These are phyloP conservation scores for Kitagawia praeruptora DNA, from an alignment of 129 eudicot species.

Conservation along the genomic window DNA sequence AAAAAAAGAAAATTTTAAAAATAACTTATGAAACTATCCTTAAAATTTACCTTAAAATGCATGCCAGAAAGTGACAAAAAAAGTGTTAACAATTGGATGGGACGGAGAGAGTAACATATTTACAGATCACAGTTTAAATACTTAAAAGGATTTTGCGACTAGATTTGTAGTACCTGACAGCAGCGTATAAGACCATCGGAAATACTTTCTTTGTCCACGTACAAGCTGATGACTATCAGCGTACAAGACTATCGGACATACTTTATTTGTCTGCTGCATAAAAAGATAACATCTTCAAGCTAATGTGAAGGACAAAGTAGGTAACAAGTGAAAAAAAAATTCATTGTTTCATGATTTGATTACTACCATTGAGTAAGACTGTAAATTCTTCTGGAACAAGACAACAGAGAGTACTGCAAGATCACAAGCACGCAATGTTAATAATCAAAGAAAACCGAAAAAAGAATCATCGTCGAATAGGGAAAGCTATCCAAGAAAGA, in stretches of 20 bases:
- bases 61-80: too few relatives aligned
- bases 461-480: neutral
- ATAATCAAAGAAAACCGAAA: neutral
- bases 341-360: neutral
- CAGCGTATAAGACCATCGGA: conserved; percentile 46
- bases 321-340: neutral
- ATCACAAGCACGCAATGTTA: neutral
- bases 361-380: neutral
- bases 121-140: neutral
- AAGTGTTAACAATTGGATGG: too few relatives aligned
- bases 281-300: conserved; percentile 7
- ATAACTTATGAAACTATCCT: too few relatives aligned
- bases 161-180: conserved; percentile 44
- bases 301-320: conserved; percentile 2
- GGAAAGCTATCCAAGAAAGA: too few relatives aligned
- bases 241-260: conserved; percentile 52
- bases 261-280: conserved; percentile 60
- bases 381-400: conserved; percentile 60
- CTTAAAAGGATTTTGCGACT: neutral
- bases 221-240: too few relatives aligned
- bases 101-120: neutral
- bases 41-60: too few relatives aligned
- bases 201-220: conserved; percentile 48
- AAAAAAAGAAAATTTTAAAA: too few relatives aligned
- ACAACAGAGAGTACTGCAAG: conserved; percentile 51